Evolutionary conservation across 2,329 filamentous ascomycete genomes (phyloP), one percentile per base, ranked within the genome.

Genomic region (Aaosphaeria pasadenensis): DNA sequence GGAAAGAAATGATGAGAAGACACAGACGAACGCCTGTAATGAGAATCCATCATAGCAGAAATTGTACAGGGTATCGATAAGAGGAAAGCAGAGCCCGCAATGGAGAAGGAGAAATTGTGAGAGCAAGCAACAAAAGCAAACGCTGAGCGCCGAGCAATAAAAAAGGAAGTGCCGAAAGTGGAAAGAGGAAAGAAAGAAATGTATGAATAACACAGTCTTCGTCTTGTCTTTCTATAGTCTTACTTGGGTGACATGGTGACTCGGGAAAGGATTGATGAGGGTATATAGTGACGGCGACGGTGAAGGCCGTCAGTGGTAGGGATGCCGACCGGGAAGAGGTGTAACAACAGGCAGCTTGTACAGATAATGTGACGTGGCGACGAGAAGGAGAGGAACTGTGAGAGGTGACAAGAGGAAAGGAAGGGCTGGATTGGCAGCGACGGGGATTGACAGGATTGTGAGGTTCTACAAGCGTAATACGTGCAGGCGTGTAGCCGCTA

Each of bases 391-490:
- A 9, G n/a, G 33, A 36, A n/a, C n/a, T 36, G 33, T 9, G 33
- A 36, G 33, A 36, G 7, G 33, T 9, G 33, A 36, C 7, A 36
- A 36, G 7, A 36, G 33, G 33, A 36, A 36, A 36, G 33, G 48
- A 38, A 43, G 46, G 48, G 39, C 44, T 49, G 50, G 45, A 48
- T 44, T 47, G 48, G 49, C 48, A 53, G 51, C 39, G 50, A 57
- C 38, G 53, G 49, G 50, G 54, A 57, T 53, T 58, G 54, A 51
- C 52, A 54, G 55, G 52, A 47, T 45, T 43, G 59, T 58, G 58
- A 62, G 61, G 67, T 69, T 65, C 60, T 69, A 71, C 68, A 69
- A 66, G 60, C 62, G 59, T 65, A 53, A 58, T 62, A 65, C 55
- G 56, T 55, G 53, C 55, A 57, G 56, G 52, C 52, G 51, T 53